Base-by-base conservation (phyloP, 768 basidiomycete genomes). In the Lactifluus echinatus region DNA sequence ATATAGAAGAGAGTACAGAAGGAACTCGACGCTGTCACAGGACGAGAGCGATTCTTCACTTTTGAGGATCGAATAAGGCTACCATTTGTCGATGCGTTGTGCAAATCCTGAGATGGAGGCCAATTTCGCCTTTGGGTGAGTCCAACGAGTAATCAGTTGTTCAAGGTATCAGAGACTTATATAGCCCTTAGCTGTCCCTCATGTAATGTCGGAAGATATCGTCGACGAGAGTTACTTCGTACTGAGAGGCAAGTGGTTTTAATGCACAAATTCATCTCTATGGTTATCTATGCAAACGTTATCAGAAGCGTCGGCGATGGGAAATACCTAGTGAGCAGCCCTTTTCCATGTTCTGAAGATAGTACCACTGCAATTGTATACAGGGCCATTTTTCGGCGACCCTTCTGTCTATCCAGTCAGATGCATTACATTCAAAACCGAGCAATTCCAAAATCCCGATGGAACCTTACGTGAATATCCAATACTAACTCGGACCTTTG, bases 151-250 rank as follows among this genome's bases (percentile, higher is more conserved):
- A 21, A 44, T n/a, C n/a, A n/a, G n/a, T n/a, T n/a, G n/a, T n/a
- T 14, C 17, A 10, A n/a, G n/a, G 23, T 26, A 44, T 37, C 36
- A 17, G 4, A 40, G 6, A 19, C 0, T 14, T 24, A 23, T 14
- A 6, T 24, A n/a, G n/a, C 34, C 4, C 8, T 7, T 21, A 63
- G 64, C 26, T 26, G 11, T 65, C 11, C 62, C 66, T 4, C 66
- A 65, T 15, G n/a, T 47, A 0, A 21, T 46, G 0, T 37, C 23
- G 23, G 31, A 39, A n/a, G 64, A 68, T 33, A 56, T 62, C 11
- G 53, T 53, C 11, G 66, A 66, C 34, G 19, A 59, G 1, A 65
- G 67, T 17, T 61, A 49, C 40, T 47, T 49, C 10, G 45, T 67
- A 19, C 65, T 66, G 0, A 55, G 56, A 48, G 53, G 57, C 44